Evolutionary conservation across 768 basidiomycete genomes (phyloP).

Genomic region (Lactifluus volemus): DNA sequence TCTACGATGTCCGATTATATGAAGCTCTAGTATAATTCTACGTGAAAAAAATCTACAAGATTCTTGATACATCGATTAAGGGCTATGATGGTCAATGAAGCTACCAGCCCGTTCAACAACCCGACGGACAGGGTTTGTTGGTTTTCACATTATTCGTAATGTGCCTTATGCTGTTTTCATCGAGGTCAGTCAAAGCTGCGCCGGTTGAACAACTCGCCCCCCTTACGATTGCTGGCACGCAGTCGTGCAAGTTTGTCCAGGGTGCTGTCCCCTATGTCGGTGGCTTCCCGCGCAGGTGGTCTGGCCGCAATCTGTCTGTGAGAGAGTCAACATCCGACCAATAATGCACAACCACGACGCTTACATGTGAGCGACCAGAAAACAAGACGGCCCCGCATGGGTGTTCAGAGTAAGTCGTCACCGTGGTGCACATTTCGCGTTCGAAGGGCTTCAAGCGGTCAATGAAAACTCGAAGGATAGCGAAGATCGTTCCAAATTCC

Average conservation of each 20-base stretch:
- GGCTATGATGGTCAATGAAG: not conserved
- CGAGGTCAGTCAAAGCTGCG: not conserved
- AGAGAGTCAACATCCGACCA: not conserved
- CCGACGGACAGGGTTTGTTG: conserved; percentile 3
- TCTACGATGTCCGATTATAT: too few species aligned
- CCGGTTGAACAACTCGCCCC: not conserved
- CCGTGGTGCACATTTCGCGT: conserved; percentile 8
- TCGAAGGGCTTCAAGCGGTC: not conserved
- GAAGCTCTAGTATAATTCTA: too few species aligned
- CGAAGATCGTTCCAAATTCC: not conserved
- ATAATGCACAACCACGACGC: not conserved
- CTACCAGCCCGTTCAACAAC: not conserved
- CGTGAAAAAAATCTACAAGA: too few species aligned
- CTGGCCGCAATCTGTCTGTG: conserved; percentile 12
- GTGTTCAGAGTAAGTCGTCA: conserved; percentile 9
- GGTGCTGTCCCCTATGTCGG: conserved; percentile 2
- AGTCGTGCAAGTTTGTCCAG: conserved; percentile 5
- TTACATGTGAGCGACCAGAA: conserved; percentile 10
- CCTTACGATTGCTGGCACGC: conserved; percentile 12
- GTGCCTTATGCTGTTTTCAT: not conserved
- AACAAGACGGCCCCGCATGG: conserved; percentile 7
- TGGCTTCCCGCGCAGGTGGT: conserved; percentile 6
- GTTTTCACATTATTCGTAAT: conserved; percentile 8
- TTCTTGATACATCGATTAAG: too few species aligned
- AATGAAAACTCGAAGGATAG: not conserved